phyloP scores from a whole-genome alignment of 805 yeast genomes.

The Brettanomyces anomalus region DNA sequence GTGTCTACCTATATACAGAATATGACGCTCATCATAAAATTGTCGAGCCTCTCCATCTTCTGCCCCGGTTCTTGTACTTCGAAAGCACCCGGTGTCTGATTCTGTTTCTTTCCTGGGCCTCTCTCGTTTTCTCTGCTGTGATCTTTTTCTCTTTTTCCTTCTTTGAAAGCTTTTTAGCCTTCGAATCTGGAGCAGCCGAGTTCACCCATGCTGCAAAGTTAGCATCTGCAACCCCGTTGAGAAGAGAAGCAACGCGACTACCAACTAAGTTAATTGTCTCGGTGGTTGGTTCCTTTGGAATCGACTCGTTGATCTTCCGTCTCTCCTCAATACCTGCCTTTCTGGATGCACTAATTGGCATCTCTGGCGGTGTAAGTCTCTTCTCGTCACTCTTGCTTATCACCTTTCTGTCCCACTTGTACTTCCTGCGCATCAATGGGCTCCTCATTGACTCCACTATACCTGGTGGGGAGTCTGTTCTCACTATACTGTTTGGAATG shows the following conservation, averaged over 20 bases:
- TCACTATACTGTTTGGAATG: conserved; percentile 58
- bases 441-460: conserved; percentile 62
- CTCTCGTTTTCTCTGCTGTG: conserved; percentile 13
- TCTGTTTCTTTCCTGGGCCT: conserved; percentile 15
- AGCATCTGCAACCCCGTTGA: conserved; percentile 25
- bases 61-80: conserved; percentile 11
- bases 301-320: conserved; percentile 33
- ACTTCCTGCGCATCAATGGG: conserved; percentile 51
- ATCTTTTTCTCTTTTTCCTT: conserved; percentile 13
- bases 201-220: conserved; percentile 23
- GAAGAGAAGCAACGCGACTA: conserved; percentile 27
- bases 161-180: conserved; percentile 11
- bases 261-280: conserved; percentile 40
- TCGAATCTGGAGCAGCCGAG: conserved; percentile 17
- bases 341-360: conserved; percentile 66
- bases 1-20: neutral
- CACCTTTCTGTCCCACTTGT: conserved; percentile 44
- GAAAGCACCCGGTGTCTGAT: conserved; percentile 10
- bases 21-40: neutral
- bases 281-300: conserved; percentile 29
- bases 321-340: conserved; percentile 53
- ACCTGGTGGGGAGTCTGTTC: conserved; percentile 59
- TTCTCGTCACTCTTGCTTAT: conserved; percentile 56
- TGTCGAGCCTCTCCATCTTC: conserved; percentile 5
- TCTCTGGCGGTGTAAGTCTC: conserved; percentile 56